Percentiles rank a stretch among this genome's conserved stretches.
Conservation (phyloP, 2,329 filamentous ascomycete genomes). For the Cryphonectria radicalis region DNA sequence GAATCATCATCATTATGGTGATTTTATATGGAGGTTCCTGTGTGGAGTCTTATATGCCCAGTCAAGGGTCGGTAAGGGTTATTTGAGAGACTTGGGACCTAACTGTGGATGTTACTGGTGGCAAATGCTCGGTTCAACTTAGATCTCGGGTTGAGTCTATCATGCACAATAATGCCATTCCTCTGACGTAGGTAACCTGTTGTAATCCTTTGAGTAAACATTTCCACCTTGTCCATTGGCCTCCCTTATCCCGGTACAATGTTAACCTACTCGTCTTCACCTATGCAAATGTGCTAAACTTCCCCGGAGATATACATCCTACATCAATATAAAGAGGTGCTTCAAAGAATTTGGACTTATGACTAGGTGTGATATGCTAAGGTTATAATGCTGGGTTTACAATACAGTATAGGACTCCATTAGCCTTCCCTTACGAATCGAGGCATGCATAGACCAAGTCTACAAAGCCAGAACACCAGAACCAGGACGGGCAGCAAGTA, state of each 20-base stretch:
- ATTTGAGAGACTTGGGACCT: no score
- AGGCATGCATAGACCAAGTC: not conserved
- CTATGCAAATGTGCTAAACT: not conserved
- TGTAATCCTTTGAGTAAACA: not conserved
- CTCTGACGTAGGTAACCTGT: not conserved
- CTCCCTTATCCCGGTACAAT: not conserved
- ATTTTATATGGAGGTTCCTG: no score
- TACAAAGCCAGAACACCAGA: not conserved
- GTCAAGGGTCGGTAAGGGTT: no score
- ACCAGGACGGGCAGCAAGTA: not conserved
- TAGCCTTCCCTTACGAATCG: not conserved
- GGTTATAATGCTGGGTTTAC: no score
- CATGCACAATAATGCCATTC: not conserved
- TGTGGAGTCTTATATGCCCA: no score
- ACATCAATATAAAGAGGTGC: not conserved
- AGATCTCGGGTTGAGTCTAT: not conserved
- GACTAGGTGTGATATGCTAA: not conserved
- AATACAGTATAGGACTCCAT: not conserved
- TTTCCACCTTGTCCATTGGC: not conserved
- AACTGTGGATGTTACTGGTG: no score
- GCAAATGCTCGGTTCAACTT: no score
- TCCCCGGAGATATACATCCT: not conserved
- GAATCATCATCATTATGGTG: no score
- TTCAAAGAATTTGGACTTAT: fast-evolving
- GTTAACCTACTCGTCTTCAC: not conserved